These are phyloP conservation scores for Babesia bigemina DNA, from an alignment of 169 alveolate species.

Conservation along the genomic window DNA sequence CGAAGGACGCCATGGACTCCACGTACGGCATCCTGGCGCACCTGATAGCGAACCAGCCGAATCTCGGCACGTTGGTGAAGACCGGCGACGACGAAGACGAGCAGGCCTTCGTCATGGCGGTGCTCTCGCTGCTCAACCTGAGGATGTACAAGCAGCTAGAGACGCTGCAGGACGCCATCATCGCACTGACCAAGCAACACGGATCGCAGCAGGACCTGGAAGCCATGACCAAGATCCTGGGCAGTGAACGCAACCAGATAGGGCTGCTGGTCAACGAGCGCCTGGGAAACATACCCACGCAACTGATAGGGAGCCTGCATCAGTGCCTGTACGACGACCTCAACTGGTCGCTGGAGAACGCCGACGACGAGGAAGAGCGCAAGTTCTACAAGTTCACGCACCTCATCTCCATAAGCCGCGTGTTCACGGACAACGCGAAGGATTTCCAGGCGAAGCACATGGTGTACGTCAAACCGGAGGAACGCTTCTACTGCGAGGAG, in stretches of 20 bases:
- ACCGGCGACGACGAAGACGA: slow-evolving; percentile 41
- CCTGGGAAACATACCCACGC: slow-evolving; percentile 52
- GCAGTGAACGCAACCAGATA: slow-evolving; percentile 37
- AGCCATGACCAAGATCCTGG: slow-evolving; percentile 29
- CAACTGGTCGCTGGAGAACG: slow-evolving; percentile 55
- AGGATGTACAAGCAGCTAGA: slow-evolving; percentile 39
- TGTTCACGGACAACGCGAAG: slow-evolving; percentile 36
- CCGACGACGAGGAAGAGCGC: slow-evolving; percentile 53
- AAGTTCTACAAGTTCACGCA: slow-evolving; percentile 60
- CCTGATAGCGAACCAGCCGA: slow-evolving; percentile 50
- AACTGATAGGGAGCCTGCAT: slow-evolving; percentile 53
- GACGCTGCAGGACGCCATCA: slow-evolving; percentile 17
- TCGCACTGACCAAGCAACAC: slow-evolving; percentile 30
- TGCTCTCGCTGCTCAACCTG: slow-evolving; percentile 48
- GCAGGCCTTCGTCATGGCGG: slow-evolving; percentile 51
- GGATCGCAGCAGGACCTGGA: slow-evolving; percentile 37
- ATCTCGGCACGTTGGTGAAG: slow-evolving; percentile 55
- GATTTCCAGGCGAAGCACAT: slow-evolving; percentile 2
- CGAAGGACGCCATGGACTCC: slow-evolving; percentile 20
- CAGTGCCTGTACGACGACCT: slow-evolving; percentile 50
- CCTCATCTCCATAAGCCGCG: slow-evolving; percentile 40
- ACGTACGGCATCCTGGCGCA: slow-evolving; percentile 28
- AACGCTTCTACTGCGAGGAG: slow-evolving; percentile 43
- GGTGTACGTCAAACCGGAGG: slow-evolving; percentile 53
- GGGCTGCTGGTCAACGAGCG: slow-evolving; percentile 60